Percentiles rank a stretch among this genome's conserved stretches.
Evolutionary conservation across 768 basidiomycete species (phyloP).

Genomic region (Obba rivulosa): DNA sequence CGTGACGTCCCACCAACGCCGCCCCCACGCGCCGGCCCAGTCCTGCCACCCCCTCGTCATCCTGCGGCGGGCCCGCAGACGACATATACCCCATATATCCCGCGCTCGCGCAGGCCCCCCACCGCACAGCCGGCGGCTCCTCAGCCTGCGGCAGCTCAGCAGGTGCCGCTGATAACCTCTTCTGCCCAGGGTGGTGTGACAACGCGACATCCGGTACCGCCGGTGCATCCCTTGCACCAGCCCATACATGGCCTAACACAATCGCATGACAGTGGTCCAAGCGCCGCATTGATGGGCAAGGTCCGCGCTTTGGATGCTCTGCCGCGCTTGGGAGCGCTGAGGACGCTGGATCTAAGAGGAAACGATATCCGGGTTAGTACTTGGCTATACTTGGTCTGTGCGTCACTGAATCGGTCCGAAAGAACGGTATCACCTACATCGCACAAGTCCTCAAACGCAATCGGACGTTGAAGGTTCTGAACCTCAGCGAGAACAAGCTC

Average conservation of each 20-base stretch:
- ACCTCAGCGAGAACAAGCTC: slow-evolving; percentile 91
- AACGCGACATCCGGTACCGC: slow-evolving; percentile 33
- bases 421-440: slow-evolving; percentile 81
- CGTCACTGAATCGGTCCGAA: slow-evolving; percentile 1
- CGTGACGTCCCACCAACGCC: slow-evolving; percentile 15
- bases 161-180: slow-evolving; percentile 65
- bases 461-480: slow-evolving; percentile 88
- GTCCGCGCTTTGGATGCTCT: slow-evolving; percentile 86
- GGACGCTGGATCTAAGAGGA: slow-evolving; percentile 86
- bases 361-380: slow-evolving; percentile 84
- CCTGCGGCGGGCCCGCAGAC: slow-evolving; percentile 52
- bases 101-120: slow-evolving; percentile 46
- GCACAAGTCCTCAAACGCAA: slow-evolving; percentile 96
- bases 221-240: slow-evolving; percentile 4
- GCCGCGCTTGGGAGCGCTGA: slow-evolving; percentile 77
- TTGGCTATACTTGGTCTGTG: not conserved
- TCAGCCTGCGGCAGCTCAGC: slow-evolving; percentile 38
- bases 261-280: slow-evolving; percentile 42
- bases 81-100: slow-evolving; percentile 82
- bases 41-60: slow-evolving; percentile 46
- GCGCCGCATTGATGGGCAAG: slow-evolving; percentile 78
- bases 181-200: slow-evolving; percentile 46
- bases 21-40: slow-evolving; percentile 32
- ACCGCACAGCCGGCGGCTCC: slow-evolving; percentile 22
- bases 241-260: slow-evolving; percentile 12